Conservation (phyloP, 306 rosid species). For the Mucuna pruriens region DNA sequence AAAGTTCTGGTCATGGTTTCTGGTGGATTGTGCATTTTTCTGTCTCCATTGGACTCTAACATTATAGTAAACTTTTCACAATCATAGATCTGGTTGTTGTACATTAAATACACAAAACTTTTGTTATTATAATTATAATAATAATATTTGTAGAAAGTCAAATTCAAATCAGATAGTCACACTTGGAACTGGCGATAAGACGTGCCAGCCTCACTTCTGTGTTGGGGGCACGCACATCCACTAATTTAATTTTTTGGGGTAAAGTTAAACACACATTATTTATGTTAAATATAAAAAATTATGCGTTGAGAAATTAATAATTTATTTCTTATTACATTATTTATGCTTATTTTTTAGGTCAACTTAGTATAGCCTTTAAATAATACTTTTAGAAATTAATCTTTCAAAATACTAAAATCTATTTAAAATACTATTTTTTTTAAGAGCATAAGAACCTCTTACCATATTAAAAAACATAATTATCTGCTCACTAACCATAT, state of each 20-base stretch:
- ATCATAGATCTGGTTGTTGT: neutral
- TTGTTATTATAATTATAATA: neutral
- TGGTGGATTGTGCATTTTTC: neutral
- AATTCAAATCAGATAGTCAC: conserved; percentile 3
- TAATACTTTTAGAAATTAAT: no score
- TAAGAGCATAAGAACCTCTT: no score
- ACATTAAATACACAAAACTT: neutral
- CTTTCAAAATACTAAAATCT: no score
- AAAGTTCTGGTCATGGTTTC: neutral
- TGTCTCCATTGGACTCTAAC: conserved; percentile 8
- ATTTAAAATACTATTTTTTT: no score
- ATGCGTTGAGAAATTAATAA: neutral
- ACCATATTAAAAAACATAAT: no score
- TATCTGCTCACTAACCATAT: no score
- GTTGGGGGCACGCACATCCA: neutral
- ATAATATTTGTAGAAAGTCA: conserved; percentile 1
- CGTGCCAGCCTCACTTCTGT: neutral
- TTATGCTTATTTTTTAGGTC: no score
- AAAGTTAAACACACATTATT: neutral
- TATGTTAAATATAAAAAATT: neutral
- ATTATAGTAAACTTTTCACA: neutral
- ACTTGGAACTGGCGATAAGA: neutral
- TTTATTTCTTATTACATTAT: neutral
- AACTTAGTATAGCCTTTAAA: no score
- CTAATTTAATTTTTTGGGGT: neutral